phyloP scores from a whole-genome alignment of 139 green algal species.

The Closterium sp. region DNA sequence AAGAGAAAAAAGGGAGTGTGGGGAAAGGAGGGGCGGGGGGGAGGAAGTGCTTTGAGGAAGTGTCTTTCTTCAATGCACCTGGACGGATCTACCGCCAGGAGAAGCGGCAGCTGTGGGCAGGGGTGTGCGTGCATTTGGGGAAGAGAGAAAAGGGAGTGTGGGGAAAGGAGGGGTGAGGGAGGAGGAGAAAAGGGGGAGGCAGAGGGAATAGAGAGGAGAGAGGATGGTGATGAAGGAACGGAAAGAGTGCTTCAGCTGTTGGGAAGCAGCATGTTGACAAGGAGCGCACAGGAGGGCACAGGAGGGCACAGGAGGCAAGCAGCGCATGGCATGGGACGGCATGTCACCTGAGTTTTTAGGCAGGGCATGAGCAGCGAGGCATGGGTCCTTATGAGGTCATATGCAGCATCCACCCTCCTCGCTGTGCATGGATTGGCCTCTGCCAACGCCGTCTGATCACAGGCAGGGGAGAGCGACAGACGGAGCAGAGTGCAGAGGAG shows the following conservation, averaged over 20 bases:
- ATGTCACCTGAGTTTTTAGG: neutral
- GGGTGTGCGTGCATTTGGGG: no score
- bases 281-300: neutral
- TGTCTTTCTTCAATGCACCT: no score
- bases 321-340: neutral
- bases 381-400: neutral
- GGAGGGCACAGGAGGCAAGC: neutral
- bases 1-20: neutral
- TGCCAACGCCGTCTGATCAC: neutral
- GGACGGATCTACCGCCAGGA: no score
- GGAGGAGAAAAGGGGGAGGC: no score
- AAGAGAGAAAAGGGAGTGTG: neutral
- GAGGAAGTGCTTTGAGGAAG: no score
- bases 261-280: neutral
- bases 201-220: no score
- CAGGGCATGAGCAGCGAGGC: neutral
- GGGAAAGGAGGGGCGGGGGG: neutral
- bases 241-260: no score
- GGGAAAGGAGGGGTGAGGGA: neutral
- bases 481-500: no score
- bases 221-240: no score
- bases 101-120: neutral
- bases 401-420: neutral
- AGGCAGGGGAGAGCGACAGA: neutral
- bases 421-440: neutral